Evolutionary conservation across 768 basidiomycete genomes (phyloP).

Genomic region (Symmetrospora coprosmae): DNA sequence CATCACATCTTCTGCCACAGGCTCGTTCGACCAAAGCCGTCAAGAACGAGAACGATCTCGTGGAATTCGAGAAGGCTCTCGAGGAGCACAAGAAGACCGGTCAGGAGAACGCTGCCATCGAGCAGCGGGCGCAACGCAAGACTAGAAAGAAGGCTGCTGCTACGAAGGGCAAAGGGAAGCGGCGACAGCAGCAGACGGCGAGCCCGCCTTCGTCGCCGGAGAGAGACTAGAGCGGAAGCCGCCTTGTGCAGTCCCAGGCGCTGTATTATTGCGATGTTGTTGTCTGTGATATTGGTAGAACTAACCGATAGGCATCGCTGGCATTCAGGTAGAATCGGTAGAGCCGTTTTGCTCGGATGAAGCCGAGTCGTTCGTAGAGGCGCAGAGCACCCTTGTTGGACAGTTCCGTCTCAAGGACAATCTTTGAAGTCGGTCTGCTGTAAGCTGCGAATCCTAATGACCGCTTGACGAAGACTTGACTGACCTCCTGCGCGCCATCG

Average conservation of each 20-base stretch:
- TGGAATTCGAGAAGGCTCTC: constrained; percentile 84
- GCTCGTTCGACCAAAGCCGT: constrained; percentile 80
- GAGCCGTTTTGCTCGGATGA: constrained; percentile 86
- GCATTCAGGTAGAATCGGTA: constrained; percentile 76
- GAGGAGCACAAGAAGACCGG: constrained; percentile 71
- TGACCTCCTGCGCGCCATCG: constrained; percentile 71
- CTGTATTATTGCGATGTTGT: neutral
- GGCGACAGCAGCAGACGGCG: neutral
- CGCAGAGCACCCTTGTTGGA: constrained; percentile 79
- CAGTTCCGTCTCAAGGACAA: constrained; percentile 88
- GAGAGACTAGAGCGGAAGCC: neutral
- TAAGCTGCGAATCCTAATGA: neutral
- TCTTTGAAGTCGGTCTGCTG: constrained; percentile 42
- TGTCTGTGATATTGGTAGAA: constrained; percentile 10
- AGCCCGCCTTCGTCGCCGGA: constrained; percentile 17
- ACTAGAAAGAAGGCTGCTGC: constrained; percentile 18
- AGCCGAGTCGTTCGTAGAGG: constrained; percentile 80
- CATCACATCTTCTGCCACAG: constrained; percentile 36
- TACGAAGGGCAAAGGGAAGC: neutral
- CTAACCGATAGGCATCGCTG: constrained; percentile 15
- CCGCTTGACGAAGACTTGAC: neutral
- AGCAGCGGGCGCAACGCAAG: constrained; percentile 20
- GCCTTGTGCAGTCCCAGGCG: neutral
- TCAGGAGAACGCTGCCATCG: constrained; percentile 64
- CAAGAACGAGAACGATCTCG: constrained; percentile 81